A percentile compares a stretch with the other conserved stretches of the same genome.
Conservation (phyloP, 768 basidiomycete species). For the Leccinum barrowsii region DNA sequence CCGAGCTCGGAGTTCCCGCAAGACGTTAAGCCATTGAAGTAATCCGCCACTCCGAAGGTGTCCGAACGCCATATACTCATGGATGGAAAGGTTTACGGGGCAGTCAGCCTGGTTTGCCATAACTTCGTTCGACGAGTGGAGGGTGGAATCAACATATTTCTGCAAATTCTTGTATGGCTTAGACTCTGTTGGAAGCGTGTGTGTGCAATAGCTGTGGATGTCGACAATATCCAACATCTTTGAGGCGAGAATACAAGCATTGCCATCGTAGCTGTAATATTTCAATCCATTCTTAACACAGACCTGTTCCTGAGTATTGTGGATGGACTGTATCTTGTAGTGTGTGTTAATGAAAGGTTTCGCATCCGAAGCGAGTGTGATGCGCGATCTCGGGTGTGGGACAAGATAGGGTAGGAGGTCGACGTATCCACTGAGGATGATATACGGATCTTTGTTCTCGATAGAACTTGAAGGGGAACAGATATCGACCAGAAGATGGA, state of each 20-base stretch:
- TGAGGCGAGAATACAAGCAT: constrained; percentile 11
- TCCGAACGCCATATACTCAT: constrained; percentile 46
- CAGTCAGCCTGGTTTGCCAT: constrained; percentile 42
- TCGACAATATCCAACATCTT: constrained; percentile 9
- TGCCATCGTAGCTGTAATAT: constrained; percentile 30
- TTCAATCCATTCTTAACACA: constrained; percentile 34
- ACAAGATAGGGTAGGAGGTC: constrained; percentile 13
- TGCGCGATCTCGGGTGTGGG: constrained; percentile 15
- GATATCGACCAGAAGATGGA: constrained; percentile 33
- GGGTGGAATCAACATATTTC: constrained; percentile 33
- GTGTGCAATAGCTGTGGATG: constrained; percentile 28
- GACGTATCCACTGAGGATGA: constrained; percentile 11
- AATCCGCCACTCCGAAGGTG: constrained; percentile 41
- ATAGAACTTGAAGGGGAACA: neutral
- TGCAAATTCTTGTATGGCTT: constrained; percentile 35
- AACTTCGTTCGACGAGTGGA: constrained; percentile 42
- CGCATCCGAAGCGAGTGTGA: constrained; percentile 23
- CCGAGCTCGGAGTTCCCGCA: constrained; percentile 41
- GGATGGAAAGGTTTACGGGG: constrained; percentile 37
- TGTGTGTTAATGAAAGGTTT: constrained; percentile 22
- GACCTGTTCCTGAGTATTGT: constrained; percentile 10
- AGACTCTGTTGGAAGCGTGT: constrained; percentile 25
- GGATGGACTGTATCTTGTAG: constrained; percentile 13
- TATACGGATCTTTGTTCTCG: constrained; percentile 7
- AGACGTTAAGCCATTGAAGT: constrained; percentile 51